Base-by-base conservation (phyloP, 768 basidiomycete species). In the Amanita subjunquillea region DNA sequence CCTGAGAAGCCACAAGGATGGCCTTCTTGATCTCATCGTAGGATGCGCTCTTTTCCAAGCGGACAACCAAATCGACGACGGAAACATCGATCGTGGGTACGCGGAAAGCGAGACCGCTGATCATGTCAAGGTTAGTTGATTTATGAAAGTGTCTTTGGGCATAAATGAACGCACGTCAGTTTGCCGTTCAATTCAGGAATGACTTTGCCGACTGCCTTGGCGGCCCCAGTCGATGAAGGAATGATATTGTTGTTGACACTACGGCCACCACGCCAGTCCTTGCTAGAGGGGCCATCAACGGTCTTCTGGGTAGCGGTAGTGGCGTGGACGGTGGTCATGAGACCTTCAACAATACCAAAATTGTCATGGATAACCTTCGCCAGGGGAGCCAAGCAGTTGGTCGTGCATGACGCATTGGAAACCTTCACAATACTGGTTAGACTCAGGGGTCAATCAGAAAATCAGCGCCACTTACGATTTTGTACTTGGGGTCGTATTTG, bases 331-430 rank as follows among this genome's bases (percentile, higher is more conserved):
- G 92, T 94, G 70, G 84, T 91, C 92, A 95, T 95, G 64, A 95
- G 78, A 66, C 85, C 92, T 72, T 95, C 92, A 53, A 87, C 76
- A 62, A 95, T 91, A 61, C 84, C 87, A 64, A 87, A 94, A 54
- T 87, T 90, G 81, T 95, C 92, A 71, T 95, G 62, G 73, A 95
- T 75, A 67, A 95, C 85, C 76, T 95, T 95, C 66, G 91, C 92
- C 54, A 95, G 81, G 55, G 92, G 90, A 13, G 92, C 92, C 54
- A 95, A 78, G 72, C 93, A 95, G 82, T 96, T 95, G 65, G 92
- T 94, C 37, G 93, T 95, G 79, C 91, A 93, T n/a, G 91, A 95
- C 17, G 94, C 94, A 69, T 96, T 95, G 58, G 94, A 97, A 69
- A 97, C 86, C 81, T 83, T 3, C 45, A 20, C 51, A 47, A 27